Percentiles rank a stretch among this genome's conserved stretches.
Evolutionary conservation across 768 basidiomycete genomes (phyloP).

Genomic region (Mycena leptocephala): DNA sequence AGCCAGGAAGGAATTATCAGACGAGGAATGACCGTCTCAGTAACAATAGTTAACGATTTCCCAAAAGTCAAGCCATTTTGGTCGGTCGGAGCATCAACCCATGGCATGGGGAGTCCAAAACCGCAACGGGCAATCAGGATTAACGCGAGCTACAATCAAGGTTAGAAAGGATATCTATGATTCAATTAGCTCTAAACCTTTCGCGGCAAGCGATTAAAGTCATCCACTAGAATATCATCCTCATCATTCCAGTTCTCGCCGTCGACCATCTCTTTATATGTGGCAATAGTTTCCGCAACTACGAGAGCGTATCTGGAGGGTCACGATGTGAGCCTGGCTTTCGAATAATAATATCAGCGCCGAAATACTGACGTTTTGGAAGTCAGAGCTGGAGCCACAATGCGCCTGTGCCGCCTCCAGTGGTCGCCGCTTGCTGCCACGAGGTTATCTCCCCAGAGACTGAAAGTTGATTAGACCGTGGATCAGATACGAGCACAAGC

Average conservation of each 20-base stretch:
- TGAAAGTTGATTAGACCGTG: neutral
- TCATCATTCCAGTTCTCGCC: neutral
- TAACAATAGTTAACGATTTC: slow-evolving; percentile 6
- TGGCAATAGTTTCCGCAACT: slow-evolving; percentile 5
- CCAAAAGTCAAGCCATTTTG: slow-evolving; percentile 1
- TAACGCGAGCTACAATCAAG: neutral
- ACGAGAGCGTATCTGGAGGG: slow-evolving; percentile 4
- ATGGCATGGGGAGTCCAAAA: slow-evolving; percentile 12
- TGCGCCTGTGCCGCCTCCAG: slow-evolving; percentile 11
- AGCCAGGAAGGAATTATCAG: slow-evolving; percentile 13
- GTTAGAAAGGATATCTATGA: neutral
- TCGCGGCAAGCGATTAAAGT: neutral
- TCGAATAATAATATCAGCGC: neutral
- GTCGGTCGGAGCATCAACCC: neutral
- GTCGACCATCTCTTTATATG: slow-evolving; percentile 9
- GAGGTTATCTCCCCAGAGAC: slow-evolving; percentile 13
- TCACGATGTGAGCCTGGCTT: no score
- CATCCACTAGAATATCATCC: neutral
- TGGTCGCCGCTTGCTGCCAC: slow-evolving; percentile 7
- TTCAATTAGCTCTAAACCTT: neutral
- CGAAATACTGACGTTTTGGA: neutral
- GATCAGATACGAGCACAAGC: neutral
- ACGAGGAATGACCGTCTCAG: slow-evolving; percentile 7
- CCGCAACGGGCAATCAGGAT: slow-evolving; percentile 18
- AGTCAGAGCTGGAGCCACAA: slow-evolving; percentile 8